These are phyloP conservation scores for Stephanocyclus meneghinianus DNA, from an alignment of 352 stramenopile species.

Conservation along the genomic window DNA sequence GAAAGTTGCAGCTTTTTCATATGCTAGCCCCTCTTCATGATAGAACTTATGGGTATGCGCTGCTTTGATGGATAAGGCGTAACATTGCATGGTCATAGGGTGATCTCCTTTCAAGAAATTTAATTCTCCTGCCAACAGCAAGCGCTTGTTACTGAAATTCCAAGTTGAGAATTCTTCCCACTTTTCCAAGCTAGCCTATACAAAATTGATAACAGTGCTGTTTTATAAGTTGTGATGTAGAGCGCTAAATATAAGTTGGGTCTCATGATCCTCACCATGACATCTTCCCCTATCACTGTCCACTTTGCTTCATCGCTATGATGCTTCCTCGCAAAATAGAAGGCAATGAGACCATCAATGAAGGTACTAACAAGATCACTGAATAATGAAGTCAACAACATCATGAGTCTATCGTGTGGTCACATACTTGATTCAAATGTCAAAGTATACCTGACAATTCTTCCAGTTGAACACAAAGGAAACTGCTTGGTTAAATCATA, in stretches of 20 bases:
- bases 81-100: slow-evolving; percentile 24
- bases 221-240: not conserved
- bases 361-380: slow-evolving; percentile 18
- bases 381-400: not conserved
- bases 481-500: slow-evolving; percentile 25
- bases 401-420: not conserved
- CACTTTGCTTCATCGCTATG: slow-evolving; percentile 32
- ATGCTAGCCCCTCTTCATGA: slow-evolving; percentile 50
- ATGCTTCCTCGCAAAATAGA: slow-evolving; percentile 44
- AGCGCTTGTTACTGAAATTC: slow-evolving; percentile 51
- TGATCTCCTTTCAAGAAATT: slow-evolving; percentile 39
- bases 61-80: slow-evolving; percentile 37
- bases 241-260: not conserved
- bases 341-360: slow-evolving; percentile 47
- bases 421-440: not conserved
- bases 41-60: slow-evolving; percentile 35
- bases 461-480: slow-evolving; percentile 9
- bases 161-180: slow-evolving; percentile 30
- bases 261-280: not conserved
- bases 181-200: slow-evolving; percentile 11
- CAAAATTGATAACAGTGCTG: not conserved
- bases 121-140: slow-evolving; percentile 47
- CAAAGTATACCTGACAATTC: slow-evolving; percentile 1
- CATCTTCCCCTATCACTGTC: slow-evolving; percentile 19
- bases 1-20: slow-evolving; percentile 46